Base-by-base conservation (phyloP, 768 basidiomycete genomes). In the Hericium coralloides region DNA sequence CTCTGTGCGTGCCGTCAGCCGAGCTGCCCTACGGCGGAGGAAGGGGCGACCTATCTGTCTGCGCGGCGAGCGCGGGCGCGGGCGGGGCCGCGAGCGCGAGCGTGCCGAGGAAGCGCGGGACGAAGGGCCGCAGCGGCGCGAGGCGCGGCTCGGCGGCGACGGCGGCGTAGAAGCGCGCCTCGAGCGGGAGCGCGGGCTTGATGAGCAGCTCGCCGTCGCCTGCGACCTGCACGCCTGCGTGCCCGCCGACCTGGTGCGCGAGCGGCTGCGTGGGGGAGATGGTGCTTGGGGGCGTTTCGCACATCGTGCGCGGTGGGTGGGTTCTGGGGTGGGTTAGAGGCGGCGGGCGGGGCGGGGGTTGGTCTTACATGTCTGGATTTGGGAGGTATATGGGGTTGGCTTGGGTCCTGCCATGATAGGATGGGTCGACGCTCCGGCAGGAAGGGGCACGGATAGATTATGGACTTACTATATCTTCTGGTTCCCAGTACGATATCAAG, bases 61-160 rank as follows among this genome's bases (percentile, higher is more conserved):
- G 66, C 6, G 63, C 56, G 31, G 69, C 60, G 9, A 61, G 43
- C 5, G 55, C 60, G 20, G 64, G 70, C 5, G 58, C 54, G 10
- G 53, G 54, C 14, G 65, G 56, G 12, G 53, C 86, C 68, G 89
- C 73, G 3, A 95, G 70, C 60, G 74, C 81, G 41, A 97, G 73
- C 3, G 87, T 87, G 2, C 95, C 95, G 45, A 84, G 76, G 69
- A 92, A 97, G 43, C 74, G 78, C 12, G 94, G 90, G 4, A 87
- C 77, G 67, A 81, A 92, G 2, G 73, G 76, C 39, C 72, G 74
- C 43, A 91, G 74, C 2, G 69, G 63, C 17, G 71, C 73, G 53
- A 82, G 69, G 0, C 61, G 63, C 3, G 70, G 62, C 60, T 78
- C 72, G 5, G 72, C 67, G 5, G 74, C 72, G 36, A 86, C 68